Percentiles rank a stretch among this genome's conserved stretches.
Conservation (phyloP, 2,329 filamentous ascomycete genomes). For the Monosporascus sp. region DNA sequence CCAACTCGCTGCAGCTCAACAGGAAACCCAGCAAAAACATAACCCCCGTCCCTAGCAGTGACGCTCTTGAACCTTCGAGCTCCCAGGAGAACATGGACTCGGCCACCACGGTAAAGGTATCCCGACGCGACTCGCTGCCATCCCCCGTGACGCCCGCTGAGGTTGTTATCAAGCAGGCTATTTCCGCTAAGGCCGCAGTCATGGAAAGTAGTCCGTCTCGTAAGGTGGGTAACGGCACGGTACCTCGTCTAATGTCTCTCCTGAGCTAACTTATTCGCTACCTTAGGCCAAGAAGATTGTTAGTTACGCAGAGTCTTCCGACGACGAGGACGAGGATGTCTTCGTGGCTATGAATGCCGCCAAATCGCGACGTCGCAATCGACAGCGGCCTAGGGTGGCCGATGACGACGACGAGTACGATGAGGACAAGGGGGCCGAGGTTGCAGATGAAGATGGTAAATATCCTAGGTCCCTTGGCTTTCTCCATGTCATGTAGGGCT, state of each 20-base stretch:
- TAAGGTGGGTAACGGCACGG: constrained; percentile 51
- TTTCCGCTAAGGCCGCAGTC: constrained; percentile 34
- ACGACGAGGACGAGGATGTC: constrained; percentile 71
- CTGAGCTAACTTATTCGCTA: not conserved
- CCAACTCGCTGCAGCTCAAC: constrained; percentile 36
- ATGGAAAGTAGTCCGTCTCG: constrained; percentile 69
- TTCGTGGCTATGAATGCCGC: constrained; percentile 45
- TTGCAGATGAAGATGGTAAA: constrained; percentile 59
- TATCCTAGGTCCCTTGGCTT: not conserved
- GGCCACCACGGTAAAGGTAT: constrained; percentile 42
- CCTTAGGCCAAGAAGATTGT: constrained; percentile 51
- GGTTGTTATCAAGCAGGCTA: constrained; percentile 33
- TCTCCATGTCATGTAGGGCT: constrained; percentile 4
- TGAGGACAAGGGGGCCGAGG: constrained; percentile 53
- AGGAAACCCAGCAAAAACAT: constrained; percentile 40
- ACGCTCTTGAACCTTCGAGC: constrained; percentile 61
- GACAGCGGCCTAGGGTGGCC: constrained; percentile 55
- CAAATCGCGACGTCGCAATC: constrained; percentile 34
- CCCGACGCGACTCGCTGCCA: constrained; percentile 42
- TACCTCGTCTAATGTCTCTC: not conserved
- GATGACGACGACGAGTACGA: constrained; percentile 65
- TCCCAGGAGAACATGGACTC: constrained; percentile 61
- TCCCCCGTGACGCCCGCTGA: constrained; percentile 40
- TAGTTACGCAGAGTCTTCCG: constrained; percentile 82
- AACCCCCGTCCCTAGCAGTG: constrained; percentile 79